A percentile compares a stretch with the other conserved stretches of the same genome.
Conservation (phyloP, 2,329 filamentous ascomycete species). For the Emergomyces orientalis region DNA sequence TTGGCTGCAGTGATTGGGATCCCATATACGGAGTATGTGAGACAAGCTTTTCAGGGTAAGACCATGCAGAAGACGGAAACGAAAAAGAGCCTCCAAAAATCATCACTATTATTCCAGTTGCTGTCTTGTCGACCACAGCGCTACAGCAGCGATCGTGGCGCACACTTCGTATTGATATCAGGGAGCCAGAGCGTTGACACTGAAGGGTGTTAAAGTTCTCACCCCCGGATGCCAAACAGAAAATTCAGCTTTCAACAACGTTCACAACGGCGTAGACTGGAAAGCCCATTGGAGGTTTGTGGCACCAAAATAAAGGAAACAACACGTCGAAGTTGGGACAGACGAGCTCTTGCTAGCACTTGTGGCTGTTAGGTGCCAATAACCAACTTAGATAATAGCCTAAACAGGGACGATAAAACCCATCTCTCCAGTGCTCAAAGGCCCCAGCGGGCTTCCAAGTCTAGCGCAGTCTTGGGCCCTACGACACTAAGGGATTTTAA, state of each 20-base stretch:
- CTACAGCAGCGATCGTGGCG: background rate
- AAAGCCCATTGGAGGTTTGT: background rate
- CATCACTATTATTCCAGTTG: background rate
- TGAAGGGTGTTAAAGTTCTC: background rate
- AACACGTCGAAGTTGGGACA: background rate
- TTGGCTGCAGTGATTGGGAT: background rate
- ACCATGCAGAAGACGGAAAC: background rate
- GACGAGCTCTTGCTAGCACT: background rate
- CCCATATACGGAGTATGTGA: background rate
- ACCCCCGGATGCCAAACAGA: background rate
- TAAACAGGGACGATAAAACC: background rate
- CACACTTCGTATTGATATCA: constrained; percentile 3
- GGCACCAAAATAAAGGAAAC: background rate
- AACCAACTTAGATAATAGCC: too few species aligned
- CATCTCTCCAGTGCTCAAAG: background rate
- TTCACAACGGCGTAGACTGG: background rate
- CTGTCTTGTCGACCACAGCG: background rate
- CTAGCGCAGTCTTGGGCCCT: background rate
- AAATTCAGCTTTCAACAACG: background rate
- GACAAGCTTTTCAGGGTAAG: background rate
- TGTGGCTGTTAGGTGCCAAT: too few species aligned
- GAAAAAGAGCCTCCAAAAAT: background rate
- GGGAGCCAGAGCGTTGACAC: background rate
- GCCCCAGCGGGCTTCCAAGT: background rate
- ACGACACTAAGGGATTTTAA: background rate